phyloP scores from a whole-genome alignment of 2,329 filamentous ascomycete species.

The Colletotrichum scovillei region DNA sequence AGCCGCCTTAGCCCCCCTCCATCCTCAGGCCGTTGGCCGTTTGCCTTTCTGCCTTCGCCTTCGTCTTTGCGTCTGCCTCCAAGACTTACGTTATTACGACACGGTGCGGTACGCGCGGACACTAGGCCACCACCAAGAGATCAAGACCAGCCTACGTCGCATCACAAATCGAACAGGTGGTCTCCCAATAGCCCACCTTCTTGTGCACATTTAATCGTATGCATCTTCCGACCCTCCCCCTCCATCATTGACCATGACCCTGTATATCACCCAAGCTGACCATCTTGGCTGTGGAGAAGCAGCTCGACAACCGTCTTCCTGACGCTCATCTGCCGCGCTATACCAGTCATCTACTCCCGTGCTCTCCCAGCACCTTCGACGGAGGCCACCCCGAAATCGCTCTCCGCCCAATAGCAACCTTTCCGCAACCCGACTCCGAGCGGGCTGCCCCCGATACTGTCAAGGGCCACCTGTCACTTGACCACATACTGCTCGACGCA shows the following conservation, averaged over 20 bases:
- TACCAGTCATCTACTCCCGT: constrained; percentile 7
- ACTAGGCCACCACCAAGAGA: constrained; percentile 11
- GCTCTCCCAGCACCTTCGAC: constrained; percentile 8
- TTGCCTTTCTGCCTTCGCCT: not conserved
- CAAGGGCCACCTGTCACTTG: constrained; percentile 22
- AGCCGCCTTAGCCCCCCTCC: constrained; percentile 16
- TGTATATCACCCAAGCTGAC: constrained; percentile 26
- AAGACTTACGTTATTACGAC: constrained; percentile 19
- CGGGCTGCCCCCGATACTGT: not conserved
- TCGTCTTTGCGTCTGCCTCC: not conserved
- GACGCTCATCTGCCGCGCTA: constrained; percentile 28
- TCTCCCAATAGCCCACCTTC: constrained; percentile 9
- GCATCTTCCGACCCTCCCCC: constrained; percentile 1
- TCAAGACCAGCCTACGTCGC: constrained; percentile 4
- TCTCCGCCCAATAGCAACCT: constrained; percentile 14
- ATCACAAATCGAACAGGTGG: constrained; percentile 27
- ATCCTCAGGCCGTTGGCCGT: not conserved
- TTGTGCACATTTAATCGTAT: constrained; percentile 2
- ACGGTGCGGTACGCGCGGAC: constrained; percentile 36
- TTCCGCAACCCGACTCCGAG: constrained; percentile 2
- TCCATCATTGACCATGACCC: not conserved
- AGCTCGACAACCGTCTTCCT: not conserved
- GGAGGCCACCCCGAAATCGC: constrained; percentile 12
- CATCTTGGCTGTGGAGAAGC: constrained; percentile 13
- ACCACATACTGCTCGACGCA: not conserved